phyloP scores from a whole-genome alignment of 2,329 filamentous ascomycete species.

The Pseudopyricularia javanii region DNA sequence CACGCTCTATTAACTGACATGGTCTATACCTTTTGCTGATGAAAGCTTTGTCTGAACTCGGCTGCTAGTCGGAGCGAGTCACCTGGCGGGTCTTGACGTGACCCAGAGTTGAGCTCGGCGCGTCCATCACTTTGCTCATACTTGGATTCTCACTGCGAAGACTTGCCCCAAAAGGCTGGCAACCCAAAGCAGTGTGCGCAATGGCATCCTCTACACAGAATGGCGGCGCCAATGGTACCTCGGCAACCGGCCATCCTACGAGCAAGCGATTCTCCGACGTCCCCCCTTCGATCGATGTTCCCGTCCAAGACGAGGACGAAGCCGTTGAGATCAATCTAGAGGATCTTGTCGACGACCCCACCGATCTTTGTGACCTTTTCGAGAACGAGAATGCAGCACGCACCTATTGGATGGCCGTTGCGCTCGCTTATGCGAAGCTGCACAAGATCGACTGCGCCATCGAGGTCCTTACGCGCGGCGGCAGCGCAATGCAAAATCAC shows the following conservation, averaged over 20 bases:
- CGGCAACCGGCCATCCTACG: conserved; percentile 20
- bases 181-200: conserved; percentile 8
- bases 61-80: neutral
- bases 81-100: neutral
- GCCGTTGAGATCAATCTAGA: conserved; percentile 88
- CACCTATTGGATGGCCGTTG: conserved; percentile 96
- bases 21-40: neutral
- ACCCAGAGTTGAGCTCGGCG: neutral
- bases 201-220: conserved; percentile 31
- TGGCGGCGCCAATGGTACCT: conserved; percentile 28
- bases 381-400: conserved; percentile 89
- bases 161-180: neutral
- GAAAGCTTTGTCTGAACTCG: neutral
- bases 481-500: conserved; percentile 56
- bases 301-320: conserved; percentile 56
- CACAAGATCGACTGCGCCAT: conserved; percentile 79
- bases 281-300: conserved; percentile 53
- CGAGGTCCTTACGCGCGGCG: conserved; percentile 61
- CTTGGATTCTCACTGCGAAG: neutral
- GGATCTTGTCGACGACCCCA: conserved; percentile 84
- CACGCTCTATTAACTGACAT: neutral
- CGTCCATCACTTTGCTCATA: neutral
- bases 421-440: conserved; percentile 92
- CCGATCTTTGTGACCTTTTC: conserved; percentile 85
- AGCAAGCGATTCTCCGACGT: conserved; percentile 54